These are phyloP conservation scores for Solanum appendiculatum DNA, from an alignment of 257 asterid species.

Conservation along the genomic window DNA sequence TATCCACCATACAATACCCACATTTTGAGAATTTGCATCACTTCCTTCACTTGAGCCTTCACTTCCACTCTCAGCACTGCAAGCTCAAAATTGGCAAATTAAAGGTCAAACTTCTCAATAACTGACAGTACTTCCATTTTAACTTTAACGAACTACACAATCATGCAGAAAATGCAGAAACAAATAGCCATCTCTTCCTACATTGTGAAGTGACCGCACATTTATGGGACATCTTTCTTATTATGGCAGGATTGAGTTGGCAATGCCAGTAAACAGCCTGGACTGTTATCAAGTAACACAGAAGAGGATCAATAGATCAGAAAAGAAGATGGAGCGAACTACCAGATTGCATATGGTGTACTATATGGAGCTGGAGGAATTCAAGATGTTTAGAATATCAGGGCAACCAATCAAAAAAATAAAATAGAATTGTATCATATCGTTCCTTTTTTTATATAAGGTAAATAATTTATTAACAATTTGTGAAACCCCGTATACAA, in stretches of 20 bases:
- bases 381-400: neutral
- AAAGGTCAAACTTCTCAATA: neutral
- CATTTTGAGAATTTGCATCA: slow-evolving; percentile 75
- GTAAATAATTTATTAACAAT: neutral
- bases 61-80: slow-evolving; percentile 83
- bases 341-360: neutral
- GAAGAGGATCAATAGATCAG: neutral
- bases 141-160: neutral
- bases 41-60: slow-evolving; percentile 93
- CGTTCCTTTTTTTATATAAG: neutral
- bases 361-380: neutral
- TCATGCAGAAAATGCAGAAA: neutral
- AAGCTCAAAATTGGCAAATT: slow-evolving; percentile 8
- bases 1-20: slow-evolving; percentile 25
- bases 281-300: neutral
- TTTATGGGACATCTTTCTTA: neutral
- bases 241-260: neutral
- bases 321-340: neutral
- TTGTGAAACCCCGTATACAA: neutral
- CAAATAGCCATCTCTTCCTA: neutral
- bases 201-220: neutral
- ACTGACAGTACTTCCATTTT: neutral
- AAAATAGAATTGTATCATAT: neutral
- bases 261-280: neutral
- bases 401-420: neutral